phyloP scores from a whole-genome alignment of 2,329 filamentous ascomycete species.

The Xylariaceae sp. region DNA sequence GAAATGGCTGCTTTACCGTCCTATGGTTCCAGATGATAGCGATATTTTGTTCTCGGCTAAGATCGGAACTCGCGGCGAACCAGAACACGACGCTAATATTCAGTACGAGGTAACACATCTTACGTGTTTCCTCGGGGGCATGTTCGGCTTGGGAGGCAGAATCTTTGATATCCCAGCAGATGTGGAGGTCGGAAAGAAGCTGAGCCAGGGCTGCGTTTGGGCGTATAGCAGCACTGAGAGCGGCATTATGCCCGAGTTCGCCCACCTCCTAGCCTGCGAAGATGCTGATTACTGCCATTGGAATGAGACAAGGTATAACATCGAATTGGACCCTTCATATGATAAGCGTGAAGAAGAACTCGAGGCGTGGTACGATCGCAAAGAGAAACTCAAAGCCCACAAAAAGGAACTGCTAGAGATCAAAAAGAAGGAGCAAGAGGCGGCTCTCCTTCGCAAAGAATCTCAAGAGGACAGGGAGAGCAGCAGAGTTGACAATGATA shows the following conservation, averaged over 20 bases:
- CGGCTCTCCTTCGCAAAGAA: too few species aligned
- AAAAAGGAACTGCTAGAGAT: conserved; percentile 17
- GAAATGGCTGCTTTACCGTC: conserved; percentile 71
- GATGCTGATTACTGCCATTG: conserved; percentile 47
- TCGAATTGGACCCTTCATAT: conserved; percentile 44
- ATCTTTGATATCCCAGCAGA: conserved; percentile 57
- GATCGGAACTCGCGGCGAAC: conserved; percentile 44
- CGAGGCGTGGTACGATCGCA: conserved; percentile 28
- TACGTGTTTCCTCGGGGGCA: conserved; percentile 66
- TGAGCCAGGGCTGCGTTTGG: conserved; percentile 69
- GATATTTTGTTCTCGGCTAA: conserved; percentile 74
- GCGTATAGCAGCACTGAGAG: conserved; percentile 57
- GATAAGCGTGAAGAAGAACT: conserved; percentile 37
- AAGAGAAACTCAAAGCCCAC: conserved; percentile 34
- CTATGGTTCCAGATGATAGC: conserved; percentile 63
- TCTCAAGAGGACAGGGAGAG: conserved; percentile 13
- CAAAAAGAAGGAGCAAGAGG: conserved; percentile 18
- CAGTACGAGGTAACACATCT: conserved; percentile 62
- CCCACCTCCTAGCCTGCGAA: conserved; percentile 47
- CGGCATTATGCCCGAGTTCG: conserved; percentile 63
- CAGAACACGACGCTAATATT: conserved; percentile 36
- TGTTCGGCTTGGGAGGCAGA: conserved; percentile 63
- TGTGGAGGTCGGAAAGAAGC: conserved; percentile 58
- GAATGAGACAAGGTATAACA: conserved; percentile 48
- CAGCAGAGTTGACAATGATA: background rate